Evolutionary conservation across 2,329 filamentous ascomycete genomes (phyloP).

Genomic region (Amauroascus verrucosus): DNA sequence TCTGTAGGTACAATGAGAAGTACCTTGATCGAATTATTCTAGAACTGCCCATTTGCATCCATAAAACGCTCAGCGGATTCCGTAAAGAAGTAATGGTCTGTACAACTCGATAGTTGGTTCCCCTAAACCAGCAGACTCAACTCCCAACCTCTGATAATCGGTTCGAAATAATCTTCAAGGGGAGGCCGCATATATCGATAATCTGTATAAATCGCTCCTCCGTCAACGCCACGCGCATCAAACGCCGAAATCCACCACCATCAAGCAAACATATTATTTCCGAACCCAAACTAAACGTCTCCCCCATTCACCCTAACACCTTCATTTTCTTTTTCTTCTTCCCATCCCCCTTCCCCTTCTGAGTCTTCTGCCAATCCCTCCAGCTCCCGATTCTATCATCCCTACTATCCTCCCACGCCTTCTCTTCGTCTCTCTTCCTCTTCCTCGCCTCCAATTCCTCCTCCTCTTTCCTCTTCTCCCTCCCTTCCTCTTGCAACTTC

Average conservation of each 20-base stretch:
- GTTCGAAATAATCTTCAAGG: background rate
- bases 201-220: background rate
- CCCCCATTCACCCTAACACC: constrained; percentile 30
- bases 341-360: constrained; percentile 40
- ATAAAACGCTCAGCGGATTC: no score
- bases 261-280: no score
- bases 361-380: constrained; percentile 74
- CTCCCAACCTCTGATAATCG: no score
- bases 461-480: constrained; percentile 75
- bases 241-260: background rate
- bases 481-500: constrained; percentile 91
- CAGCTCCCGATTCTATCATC: constrained; percentile 89
- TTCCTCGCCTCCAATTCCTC: constrained; percentile 72
- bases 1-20: no score
- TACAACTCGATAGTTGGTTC: no score
- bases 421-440: constrained; percentile 80
- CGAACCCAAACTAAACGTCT: no score
- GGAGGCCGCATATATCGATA: no score
- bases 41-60: no score
- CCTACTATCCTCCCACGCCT: constrained; percentile 87
- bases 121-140: no score
- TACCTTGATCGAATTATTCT: no score
- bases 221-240: background rate
- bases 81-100: no score
- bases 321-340: constrained; percentile 54